These are phyloP conservation scores for Apiospora marii DNA, from an alignment of 2,329 filamentous ascomycete species.

Conservation along the genomic window DNA sequence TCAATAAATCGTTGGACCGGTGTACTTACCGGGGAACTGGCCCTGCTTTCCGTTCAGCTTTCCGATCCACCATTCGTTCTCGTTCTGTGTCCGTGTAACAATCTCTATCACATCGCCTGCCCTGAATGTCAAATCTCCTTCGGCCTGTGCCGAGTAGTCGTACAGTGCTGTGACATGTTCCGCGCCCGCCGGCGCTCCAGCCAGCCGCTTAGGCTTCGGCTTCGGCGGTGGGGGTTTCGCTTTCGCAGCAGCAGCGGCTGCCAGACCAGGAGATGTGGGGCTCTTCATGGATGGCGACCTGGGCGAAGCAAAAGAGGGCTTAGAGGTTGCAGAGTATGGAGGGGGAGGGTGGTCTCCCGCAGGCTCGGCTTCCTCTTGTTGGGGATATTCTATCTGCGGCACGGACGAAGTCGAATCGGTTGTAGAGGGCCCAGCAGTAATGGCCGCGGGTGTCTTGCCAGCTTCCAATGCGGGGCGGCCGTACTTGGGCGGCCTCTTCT, in stretches of 20 bases:
- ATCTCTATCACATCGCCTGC: constrained; percentile 93
- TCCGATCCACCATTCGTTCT: constrained; percentile 98
- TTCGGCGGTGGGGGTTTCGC: constrained; percentile 75
- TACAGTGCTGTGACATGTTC: constrained; percentile 92
- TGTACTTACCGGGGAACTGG: constrained; percentile 88
- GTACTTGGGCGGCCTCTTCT: constrained; percentile 67
- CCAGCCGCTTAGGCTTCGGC: constrained; percentile 84
- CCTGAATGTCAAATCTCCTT: constrained; percentile 90
- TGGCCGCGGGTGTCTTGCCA: constrained; percentile 50
- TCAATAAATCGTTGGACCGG: background rate
- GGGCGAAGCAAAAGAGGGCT: constrained; percentile 39
- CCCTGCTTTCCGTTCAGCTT: constrained; percentile 81
- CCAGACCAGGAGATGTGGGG: constrained; percentile 44
- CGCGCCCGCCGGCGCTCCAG: constrained; percentile 62
- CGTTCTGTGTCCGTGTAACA: constrained; percentile 80
- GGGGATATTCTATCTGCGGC: constrained; percentile 31
- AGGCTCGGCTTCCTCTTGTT: constrained; percentile 31
- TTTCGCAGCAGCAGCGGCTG: constrained; percentile 66
- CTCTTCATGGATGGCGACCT: constrained; percentile 40
- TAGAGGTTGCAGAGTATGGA: constrained; percentile 67
- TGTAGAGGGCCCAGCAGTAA: constrained; percentile 48
- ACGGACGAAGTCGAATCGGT: constrained; percentile 39
- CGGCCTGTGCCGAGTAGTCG: constrained; percentile 94
- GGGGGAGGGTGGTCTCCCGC: constrained; percentile 62
- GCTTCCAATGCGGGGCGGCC: constrained; percentile 60